A percentile compares a stretch with the other conserved stretches of the same genome.
Conservation (phyloP, 805 yeast genomes). For the Yarrowia sp. region DNA sequence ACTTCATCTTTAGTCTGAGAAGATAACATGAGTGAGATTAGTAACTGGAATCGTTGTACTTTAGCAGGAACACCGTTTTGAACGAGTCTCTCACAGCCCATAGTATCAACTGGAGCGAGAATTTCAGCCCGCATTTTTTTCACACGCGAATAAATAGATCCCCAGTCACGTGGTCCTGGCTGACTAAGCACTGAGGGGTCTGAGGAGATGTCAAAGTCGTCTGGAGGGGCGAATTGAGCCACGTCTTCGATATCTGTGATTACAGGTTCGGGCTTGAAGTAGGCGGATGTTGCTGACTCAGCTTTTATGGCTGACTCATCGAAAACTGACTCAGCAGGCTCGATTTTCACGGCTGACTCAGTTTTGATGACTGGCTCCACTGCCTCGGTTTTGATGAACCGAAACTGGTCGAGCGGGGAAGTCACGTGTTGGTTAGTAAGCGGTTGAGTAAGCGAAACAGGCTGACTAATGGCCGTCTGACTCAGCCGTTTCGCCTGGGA, state of each 20-base stretch:
- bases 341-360: neutral
- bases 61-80: conserved; percentile 36
- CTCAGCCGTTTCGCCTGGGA: neutral
- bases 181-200: neutral
- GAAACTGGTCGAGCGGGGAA: neutral
- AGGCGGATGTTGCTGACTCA: neutral
- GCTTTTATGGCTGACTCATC: neutral
- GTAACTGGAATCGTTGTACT: conserved; percentile 64
- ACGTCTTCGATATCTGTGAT: neutral
- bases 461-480: neutral
- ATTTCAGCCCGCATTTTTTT: conserved; percentile 64
- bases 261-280: neutral
- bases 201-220: neutral
- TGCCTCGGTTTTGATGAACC: neutral
- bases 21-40: conserved; percentile 80
- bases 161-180: conserved; percentile 36
- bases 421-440: neutral
- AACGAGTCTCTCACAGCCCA: conserved; percentile 74
- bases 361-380: neutral
- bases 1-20: conserved; percentile 91
- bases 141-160: conserved; percentile 39
- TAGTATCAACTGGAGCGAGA: conserved; percentile 80
- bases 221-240: neutral
- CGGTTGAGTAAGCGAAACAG: neutral
- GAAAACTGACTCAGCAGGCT: neutral